Base-by-base conservation (phyloP, 257 asterid genomes). In the Lithospermum erythrorhizon region DNA sequence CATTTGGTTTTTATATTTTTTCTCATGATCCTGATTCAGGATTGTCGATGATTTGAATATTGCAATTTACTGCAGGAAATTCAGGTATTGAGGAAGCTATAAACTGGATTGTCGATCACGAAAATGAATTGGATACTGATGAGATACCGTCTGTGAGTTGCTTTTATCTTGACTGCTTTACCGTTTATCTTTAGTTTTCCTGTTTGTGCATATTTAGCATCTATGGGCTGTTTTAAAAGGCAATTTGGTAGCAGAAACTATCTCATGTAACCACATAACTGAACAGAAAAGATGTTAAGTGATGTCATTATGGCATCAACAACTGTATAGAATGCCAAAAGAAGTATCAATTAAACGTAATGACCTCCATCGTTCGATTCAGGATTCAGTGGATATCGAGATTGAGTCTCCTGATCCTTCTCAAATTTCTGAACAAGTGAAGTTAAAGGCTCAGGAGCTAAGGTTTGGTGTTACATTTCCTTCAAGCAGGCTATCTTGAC, bases 41-140 rank as follows among this genome's bases (percentile, higher is more conserved):
- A 41, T 41, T 13, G 49, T 14, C 47, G 0, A 41, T 41, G 49
- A 41, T 41, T 41, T 41, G 49, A 13, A 17, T 41, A 2, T 41
- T 5, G 49, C 14, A 14, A 41, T 13, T 41, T 1, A 2, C 49
- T 41, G 49, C 74, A 88, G 96, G 93, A 69, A 80, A 80, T 73
- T 81, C 89, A 61, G 75, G 81, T 69, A 65, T 82, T 7, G 94
- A 87, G 81, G 86, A 65, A 58, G 96, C 96, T 55, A 54, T 84
- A 73, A 70, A 77, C 66, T 87, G 96, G 94, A 67, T 87, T 29
- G 47, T 80, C 54, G 87, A 78, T 63, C 86, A 75, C 45, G 85
- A 78, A 63, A 72, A 79, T 72, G 83, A 78, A 41, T 48, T 78
- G 62, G 70, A 72, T 57, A 35, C 59, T 53, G 71, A 65, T 63